Percentiles rank a stretch among this genome's conserved stretches.
phyloP scores from a whole-genome alignment of 768 basidiomycete genomes.

The Macrolepiota fuliginosa region DNA sequence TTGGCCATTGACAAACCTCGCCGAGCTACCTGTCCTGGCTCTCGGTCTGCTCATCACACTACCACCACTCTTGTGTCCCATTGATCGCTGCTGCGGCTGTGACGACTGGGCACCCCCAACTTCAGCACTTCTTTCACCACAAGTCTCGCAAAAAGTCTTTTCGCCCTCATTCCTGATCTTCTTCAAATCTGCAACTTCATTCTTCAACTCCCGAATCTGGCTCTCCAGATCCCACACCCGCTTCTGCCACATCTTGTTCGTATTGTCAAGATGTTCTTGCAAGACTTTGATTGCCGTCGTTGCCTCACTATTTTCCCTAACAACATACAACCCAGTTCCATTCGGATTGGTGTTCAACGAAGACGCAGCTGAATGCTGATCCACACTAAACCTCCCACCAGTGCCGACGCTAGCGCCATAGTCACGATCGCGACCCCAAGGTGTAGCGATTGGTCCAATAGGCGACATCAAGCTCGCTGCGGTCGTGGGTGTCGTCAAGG shows the following conservation, averaged over 20 bases:
- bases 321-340: neutral
- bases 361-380: neutral
- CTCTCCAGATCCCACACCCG: constrained; percentile 76
- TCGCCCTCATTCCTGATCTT: constrained; percentile 21
- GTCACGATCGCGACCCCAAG: neutral
- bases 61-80: constrained; percentile 12
- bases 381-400: constrained; percentile 1
- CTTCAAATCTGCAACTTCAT: constrained; percentile 59
- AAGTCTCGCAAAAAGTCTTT: constrained; percentile 52
- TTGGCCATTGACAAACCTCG: constrained; percentile 59
- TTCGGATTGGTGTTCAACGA: neutral
- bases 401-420: neutral
- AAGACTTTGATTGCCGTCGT: constrained; percentile 45
- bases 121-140: constrained; percentile 43
- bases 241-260: constrained; percentile 66
- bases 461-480: constrained; percentile 19
- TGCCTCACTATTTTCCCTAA: neutral
- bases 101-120: neutral
- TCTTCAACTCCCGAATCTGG: constrained; percentile 68
- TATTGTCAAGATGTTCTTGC: constrained; percentile 57
- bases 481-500: constrained; percentile 11
- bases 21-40: constrained; percentile 60
- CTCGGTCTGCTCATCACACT: constrained; percentile 63
- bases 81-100: neutral
- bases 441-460: constrained; percentile 15